Percentiles rank a stretch among this genome's conserved stretches.
phyloP scores from a whole-genome alignment of 2,329 filamentous ascomycete species.

The Nemania bipapillata region DNA sequence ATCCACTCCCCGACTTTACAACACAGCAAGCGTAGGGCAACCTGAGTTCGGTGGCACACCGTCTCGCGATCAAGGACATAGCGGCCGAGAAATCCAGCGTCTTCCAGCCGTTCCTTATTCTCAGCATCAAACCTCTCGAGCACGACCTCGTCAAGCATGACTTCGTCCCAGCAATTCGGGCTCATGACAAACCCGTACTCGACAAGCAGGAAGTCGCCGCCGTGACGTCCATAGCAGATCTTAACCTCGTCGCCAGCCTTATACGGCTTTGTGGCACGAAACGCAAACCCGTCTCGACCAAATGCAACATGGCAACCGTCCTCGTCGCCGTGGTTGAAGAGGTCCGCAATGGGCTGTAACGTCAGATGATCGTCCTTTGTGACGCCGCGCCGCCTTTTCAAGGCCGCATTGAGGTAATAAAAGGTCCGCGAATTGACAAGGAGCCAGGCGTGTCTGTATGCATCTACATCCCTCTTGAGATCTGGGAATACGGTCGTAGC shows the following conservation, averaged over 20 bases:
- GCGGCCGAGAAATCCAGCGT: conserved; percentile 60
- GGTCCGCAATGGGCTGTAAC: conserved; percentile 77
- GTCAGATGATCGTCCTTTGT: conserved; percentile 69
- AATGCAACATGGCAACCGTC: conserved; percentile 66
- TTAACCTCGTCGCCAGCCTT: conserved; percentile 71
- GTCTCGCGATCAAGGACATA: conserved; percentile 63
- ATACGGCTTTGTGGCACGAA: conserved; percentile 64
- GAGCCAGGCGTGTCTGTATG: conserved; percentile 66
- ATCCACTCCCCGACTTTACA: conserved; percentile 57
- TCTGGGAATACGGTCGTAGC: conserved; percentile 57
- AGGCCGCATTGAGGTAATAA: conserved; percentile 63
- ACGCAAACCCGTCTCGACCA: conserved; percentile 62
- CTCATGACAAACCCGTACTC: conserved; percentile 69
- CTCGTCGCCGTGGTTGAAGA: conserved; percentile 69
- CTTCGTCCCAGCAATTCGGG: conserved; percentile 64
- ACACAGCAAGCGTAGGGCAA: conserved; percentile 60
- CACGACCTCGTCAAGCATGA: conserved; percentile 60
- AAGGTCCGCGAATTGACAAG: conserved; percentile 72
- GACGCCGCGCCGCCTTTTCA: conserved; percentile 53
- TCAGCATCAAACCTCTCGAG: conserved; percentile 52
- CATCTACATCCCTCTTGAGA: not conserved
- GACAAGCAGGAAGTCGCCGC: conserved; percentile 76
- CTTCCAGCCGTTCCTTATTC: conserved; percentile 57
- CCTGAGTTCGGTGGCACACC: conserved; percentile 67
- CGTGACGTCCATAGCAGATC: conserved; percentile 75